phyloP scores from a whole-genome alignment of 148 eudicot genomes.

The Tetragonia tetragonoides region DNA sequence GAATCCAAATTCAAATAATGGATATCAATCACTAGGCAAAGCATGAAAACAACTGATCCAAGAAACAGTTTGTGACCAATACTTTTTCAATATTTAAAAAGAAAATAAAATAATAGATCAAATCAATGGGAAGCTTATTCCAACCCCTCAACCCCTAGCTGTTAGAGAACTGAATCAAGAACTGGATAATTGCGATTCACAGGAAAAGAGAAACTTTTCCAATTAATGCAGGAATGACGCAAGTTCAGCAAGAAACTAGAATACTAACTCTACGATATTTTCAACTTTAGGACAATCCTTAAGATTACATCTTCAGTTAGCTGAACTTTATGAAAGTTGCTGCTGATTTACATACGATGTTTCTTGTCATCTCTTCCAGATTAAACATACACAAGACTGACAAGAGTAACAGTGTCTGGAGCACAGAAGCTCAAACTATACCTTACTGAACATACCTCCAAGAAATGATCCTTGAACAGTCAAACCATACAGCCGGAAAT shows the following conservation, averaged over 20 bases:
- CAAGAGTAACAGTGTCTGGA: background rate
- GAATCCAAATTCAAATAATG: slow-evolving; percentile 26
- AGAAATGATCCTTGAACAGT: slow-evolving; percentile 82
- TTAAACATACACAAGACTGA: background rate
- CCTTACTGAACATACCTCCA: slow-evolving; percentile 58
- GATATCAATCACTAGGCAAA: background rate
- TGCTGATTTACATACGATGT: background rate
- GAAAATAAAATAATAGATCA: background rate
- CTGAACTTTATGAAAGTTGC: background rate
- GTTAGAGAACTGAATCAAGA: background rate
- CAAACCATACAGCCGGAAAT: slow-evolving; percentile 77
- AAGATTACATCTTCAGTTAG: background rate
- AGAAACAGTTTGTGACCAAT: background rate
- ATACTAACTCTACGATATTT: background rate
- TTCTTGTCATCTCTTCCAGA: background rate
- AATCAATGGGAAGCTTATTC: background rate
- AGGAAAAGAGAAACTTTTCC: background rate
- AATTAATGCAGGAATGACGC: no score
- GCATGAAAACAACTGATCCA: background rate
- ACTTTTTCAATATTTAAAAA: background rate
- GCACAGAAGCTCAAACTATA: slow-evolving; percentile 1
- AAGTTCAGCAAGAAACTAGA: background rate
- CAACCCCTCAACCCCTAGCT: background rate
- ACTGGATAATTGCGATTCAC: background rate
- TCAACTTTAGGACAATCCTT: background rate